Conservation (phyloP, 331 rosid genomes). For the Acacia concinna region DNA sequence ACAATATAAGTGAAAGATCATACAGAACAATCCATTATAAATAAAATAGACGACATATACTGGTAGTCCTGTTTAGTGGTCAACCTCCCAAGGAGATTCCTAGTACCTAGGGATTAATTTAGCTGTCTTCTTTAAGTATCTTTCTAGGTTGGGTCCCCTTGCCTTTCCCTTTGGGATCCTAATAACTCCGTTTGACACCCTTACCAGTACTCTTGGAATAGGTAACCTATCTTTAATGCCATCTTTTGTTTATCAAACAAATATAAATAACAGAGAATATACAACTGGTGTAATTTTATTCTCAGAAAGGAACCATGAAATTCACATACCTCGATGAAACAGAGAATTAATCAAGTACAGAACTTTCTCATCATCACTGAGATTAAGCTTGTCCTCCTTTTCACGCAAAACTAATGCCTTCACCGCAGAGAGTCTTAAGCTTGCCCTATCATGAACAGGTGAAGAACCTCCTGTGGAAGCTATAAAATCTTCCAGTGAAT, state of each 20-base stretch:
- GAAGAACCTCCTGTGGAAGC: conserved; percentile 63
- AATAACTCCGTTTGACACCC: background rate
- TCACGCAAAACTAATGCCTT: conserved; percentile 85
- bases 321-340: conserved; percentile 73
- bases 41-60: background rate
- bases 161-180: background rate
- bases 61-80: background rate
- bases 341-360: conserved; percentile 58
- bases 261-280: background rate
- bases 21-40: conserved; percentile 37
- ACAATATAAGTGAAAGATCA: conserved; percentile 56
- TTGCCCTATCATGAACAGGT: conserved; percentile 69
- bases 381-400: conserved; percentile 68
- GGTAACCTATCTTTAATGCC: background rate
- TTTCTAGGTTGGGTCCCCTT: background rate
- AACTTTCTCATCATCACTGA: conserved; percentile 61
- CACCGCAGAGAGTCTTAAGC: conserved; percentile 75
- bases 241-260: background rate
- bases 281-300: conserved; percentile 26
- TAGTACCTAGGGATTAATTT: background rate
- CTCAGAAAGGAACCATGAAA: conserved; percentile 28
- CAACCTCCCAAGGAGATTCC: background rate
- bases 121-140: background rate
- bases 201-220: background rate
- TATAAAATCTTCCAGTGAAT: conserved; percentile 76